Percentiles rank a stretch among this genome's conserved stretches.
phyloP scores from a whole-genome alignment of 2,329 filamentous ascomycete species.

The Cordyceps fumosorosea region DNA sequence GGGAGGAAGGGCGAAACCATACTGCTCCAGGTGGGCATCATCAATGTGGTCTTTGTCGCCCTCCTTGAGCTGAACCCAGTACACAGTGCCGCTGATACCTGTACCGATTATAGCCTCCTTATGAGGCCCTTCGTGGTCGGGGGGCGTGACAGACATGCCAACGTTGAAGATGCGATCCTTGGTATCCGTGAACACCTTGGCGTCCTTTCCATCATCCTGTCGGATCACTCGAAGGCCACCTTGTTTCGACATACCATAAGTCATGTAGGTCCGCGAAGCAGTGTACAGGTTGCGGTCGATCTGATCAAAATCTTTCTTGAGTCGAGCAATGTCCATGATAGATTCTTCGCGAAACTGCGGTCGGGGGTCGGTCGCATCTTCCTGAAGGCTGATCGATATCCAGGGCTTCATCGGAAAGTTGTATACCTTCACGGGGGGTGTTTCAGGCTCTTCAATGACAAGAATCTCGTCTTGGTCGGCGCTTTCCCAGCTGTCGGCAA shows the following conservation, averaged over 20 bases:
- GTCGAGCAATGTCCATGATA: conserved; percentile 84
- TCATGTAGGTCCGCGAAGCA: conserved; percentile 84
- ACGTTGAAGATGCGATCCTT: conserved; percentile 95
- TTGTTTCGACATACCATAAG: conserved; percentile 89
- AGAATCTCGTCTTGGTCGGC: conserved; percentile 66
- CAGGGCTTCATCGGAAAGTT: conserved; percentile 97
- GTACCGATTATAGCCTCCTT: conserved; percentile 85
- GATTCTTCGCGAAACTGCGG: conserved; percentile 68
- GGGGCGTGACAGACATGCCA: conserved; percentile 64
- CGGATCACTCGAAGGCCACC: conserved; percentile 89
- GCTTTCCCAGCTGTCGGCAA: conserved; percentile 89
- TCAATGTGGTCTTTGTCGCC: conserved; percentile 73
- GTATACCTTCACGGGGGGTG: conserved; percentile 69
- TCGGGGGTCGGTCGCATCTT: conserved; percentile 47
- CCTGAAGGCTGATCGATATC: conserved; percentile 75
- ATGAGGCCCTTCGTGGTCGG: conserved; percentile 48
- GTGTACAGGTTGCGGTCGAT: conserved; percentile 89
- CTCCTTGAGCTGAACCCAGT: conserved; percentile 80
- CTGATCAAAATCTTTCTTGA: conserved; percentile 98
- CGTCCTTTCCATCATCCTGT: conserved; percentile 87
- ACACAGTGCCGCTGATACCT: conserved; percentile 91
- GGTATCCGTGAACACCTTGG: conserved; percentile 84
- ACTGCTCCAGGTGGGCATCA: conserved; percentile 70
- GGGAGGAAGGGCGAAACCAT: conserved; percentile 84
- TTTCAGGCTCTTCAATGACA: conserved; percentile 59